Evolutionary conservation across 2,329 filamentous ascomycete species (phyloP).

Genomic region (Huntiella abstrusa): DNA sequence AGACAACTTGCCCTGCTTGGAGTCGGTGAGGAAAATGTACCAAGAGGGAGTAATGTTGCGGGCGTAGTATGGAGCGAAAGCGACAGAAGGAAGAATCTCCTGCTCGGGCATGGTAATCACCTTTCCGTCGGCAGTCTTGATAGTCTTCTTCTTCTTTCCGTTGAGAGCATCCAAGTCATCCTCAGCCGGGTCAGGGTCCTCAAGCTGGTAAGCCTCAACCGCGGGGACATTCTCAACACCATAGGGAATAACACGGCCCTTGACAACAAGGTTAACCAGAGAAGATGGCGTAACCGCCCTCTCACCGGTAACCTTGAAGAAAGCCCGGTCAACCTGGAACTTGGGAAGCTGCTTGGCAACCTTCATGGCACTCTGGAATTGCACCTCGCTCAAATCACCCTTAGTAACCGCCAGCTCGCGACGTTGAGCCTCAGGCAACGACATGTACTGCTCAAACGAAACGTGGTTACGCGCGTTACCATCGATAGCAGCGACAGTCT

Average conservation of each 20-base stretch:
- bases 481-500: conserved; percentile 47
- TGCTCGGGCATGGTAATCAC: conserved; percentile 37
- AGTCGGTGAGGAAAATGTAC: conserved; percentile 88
- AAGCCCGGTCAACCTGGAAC: conserved; percentile 73
- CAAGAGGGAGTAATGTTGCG: conserved; percentile 79
- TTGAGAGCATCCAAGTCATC: conserved; percentile 75
- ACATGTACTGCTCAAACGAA: conserved; percentile 77
- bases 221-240: conserved; percentile 57
- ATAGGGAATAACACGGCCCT: conserved; percentile 82
- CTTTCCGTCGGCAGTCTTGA: conserved; percentile 43
- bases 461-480: conserved; percentile 57
- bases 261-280: conserved; percentile 84
- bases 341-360: conserved; percentile 73
- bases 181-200: conserved; percentile 83
- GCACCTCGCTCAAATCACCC: conserved; percentile 49
- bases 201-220: conserved; percentile 60
- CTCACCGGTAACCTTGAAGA: conserved; percentile 97
- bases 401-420: conserved; percentile 51
- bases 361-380: conserved; percentile 57
- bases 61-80: conserved; percentile 75
- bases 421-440: conserved; percentile 55
- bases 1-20: conserved; percentile 86
- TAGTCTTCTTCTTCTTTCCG: conserved; percentile 51
- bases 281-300: conserved; percentile 81
- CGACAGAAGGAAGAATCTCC: conserved; percentile 61